Conservation (phyloP, 257 asterid species). For the Solanum medicagineum region DNA sequence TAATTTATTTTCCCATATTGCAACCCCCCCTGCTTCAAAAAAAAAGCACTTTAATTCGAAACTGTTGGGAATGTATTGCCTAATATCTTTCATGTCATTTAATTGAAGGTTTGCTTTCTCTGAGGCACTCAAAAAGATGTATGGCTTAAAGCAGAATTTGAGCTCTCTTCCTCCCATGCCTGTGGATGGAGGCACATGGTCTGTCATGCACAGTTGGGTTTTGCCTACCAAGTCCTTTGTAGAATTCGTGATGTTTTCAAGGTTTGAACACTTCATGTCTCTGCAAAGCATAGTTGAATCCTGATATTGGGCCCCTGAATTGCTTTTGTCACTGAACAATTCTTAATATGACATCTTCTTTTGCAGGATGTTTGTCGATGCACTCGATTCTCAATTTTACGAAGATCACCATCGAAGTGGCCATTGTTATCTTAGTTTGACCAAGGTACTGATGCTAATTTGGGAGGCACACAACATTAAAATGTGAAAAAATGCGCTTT, state of each 20-base stretch:
- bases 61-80: not conserved
- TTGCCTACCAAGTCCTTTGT: conserved; percentile 82
- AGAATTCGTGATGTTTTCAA: conserved; percentile 94
- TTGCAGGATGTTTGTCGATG: conserved; percentile 83
- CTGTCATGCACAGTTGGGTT: conserved; percentile 89
- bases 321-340: not conserved
- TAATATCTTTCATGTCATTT: not conserved
- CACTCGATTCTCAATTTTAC: conserved; percentile 54
- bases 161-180: conserved; percentile 83
- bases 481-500: not conserved
- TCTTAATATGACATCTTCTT: not conserved
- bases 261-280: conserved; percentile 28
- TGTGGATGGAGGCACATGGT: conserved; percentile 61
- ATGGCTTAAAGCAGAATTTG: conserved; percentile 53
- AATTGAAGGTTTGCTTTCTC: conserved; percentile 58
- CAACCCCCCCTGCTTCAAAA: not conserved
- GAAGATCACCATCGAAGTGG: conserved; percentile 63
- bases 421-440: conserved; percentile 55
- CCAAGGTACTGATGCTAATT: conserved; percentile 37
- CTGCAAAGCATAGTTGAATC: not conserved
- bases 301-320: not conserved
- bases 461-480: not conserved
- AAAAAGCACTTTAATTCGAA: not conserved
- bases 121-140: conserved; percentile 75
- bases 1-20: not conserved